A percentile compares a stretch with the other conserved stretches of the same genome.
Evolutionary conservation across 2,329 filamentous ascomycete species (phyloP).

Genomic region (Hirsutella thompsonii): DNA sequence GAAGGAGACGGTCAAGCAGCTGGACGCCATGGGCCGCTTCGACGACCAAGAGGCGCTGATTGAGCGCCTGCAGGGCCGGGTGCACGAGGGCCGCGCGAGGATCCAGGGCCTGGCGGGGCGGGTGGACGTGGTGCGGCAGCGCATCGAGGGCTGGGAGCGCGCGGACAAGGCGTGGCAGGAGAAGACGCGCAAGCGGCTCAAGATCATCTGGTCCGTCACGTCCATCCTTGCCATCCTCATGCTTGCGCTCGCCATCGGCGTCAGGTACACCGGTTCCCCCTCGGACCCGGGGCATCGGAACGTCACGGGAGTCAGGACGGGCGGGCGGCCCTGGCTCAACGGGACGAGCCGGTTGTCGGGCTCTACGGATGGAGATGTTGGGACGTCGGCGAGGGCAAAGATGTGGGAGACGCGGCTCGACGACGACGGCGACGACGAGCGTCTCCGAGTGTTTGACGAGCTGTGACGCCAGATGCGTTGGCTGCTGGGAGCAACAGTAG

Average conservation of each 20-base stretch:
- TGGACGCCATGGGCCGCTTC: slow-evolving; percentile 49
- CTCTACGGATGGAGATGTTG: slow-evolving; percentile 6
- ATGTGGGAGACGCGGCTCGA: slow-evolving; percentile 13
- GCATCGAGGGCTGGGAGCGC: slow-evolving; percentile 55
- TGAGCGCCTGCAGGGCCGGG: slow-evolving; percentile 44
- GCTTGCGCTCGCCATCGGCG: slow-evolving; percentile 26
- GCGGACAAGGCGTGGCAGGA: slow-evolving; percentile 57
- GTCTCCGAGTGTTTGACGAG: slow-evolving; percentile 32
- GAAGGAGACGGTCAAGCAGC: slow-evolving; percentile 45
- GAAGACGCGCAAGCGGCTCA: slow-evolving; percentile 48
- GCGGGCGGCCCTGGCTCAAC: slow-evolving; percentile 2
- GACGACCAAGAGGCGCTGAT: slow-evolving; percentile 53
- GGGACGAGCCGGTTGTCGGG: slow-evolving; percentile 6
- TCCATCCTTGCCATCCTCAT: slow-evolving; percentile 34
- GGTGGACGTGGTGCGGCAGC: slow-evolving; percentile 48
- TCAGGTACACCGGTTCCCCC: slow-evolving; percentile 9
- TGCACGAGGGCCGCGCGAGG: slow-evolving; percentile 45
- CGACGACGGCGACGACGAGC: slow-evolving; percentile 20
- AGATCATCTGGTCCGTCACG: slow-evolving; percentile 49
- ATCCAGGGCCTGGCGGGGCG: slow-evolving; percentile 47
- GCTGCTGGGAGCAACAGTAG: background rate
- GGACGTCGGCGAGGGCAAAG: slow-evolving; percentile 10
- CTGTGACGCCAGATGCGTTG: slow-evolving; percentile 16
- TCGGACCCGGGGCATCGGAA: background rate
- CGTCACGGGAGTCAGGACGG: background rate